Conservation (phyloP, 768 basidiomycete genomes). For the Daedalea quercina region DNA sequence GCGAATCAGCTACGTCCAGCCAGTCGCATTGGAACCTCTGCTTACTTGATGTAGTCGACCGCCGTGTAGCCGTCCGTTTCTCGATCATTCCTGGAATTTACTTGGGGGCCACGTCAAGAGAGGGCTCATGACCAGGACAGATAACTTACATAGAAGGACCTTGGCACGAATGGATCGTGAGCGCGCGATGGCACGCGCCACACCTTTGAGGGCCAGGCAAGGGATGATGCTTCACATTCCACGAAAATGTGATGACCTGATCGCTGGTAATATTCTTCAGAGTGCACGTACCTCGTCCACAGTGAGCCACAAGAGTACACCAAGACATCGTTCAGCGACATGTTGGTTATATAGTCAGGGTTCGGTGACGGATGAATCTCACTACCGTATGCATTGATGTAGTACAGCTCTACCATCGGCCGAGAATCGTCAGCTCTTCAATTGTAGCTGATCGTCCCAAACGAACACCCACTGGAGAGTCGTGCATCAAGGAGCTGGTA, state of each 20-base stretch:
- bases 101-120: conserved; percentile 30
- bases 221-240: conserved; percentile 96
- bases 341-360: conserved; percentile 62
- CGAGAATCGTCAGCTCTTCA: not conserved
- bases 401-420: conserved; percentile 56
- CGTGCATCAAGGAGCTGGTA: conserved; percentile 53
- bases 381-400: conserved; percentile 87
- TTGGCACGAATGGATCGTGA: conserved; percentile 71
- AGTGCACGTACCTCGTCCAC: conserved; percentile 86
- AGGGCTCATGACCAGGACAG: not conserved
- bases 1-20: conserved; percentile 3
- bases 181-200: conserved; percentile 69
- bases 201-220: conserved; percentile 78
- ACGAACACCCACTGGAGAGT: conserved; percentile 48
- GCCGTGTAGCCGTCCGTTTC: conserved; percentile 86
- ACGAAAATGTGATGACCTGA: too few species aligned
- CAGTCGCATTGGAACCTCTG: conserved; percentile 1
- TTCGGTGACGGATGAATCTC: conserved; percentile 91
- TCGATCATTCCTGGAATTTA: conserved; percentile 83
- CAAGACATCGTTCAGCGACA: conserved; percentile 56
- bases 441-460: not conserved
- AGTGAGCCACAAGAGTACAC: conserved; percentile 93
- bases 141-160: conserved; percentile 68
- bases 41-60: conserved; percentile 74
- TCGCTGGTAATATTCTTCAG: too few species aligned